These are phyloP conservation scores for Leishmania amazonensis DNA, from an alignment of 208 protist genomes.

Conservation along the genomic window DNA sequence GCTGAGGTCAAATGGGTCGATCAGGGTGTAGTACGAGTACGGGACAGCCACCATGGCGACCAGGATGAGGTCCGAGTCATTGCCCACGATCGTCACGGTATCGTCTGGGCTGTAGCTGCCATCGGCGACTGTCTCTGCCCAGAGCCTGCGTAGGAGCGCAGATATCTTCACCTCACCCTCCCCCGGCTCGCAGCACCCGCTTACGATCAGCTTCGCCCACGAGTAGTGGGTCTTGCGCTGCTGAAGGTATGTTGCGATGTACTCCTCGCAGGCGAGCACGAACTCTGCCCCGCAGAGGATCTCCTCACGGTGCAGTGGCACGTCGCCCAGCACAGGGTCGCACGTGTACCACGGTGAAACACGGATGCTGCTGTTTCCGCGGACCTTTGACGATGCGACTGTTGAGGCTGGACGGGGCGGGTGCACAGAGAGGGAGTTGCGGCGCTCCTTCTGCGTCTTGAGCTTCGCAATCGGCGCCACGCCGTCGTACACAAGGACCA, in stretches of 20 bases:
- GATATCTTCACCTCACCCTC: conserved; percentile 91
- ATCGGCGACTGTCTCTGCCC: conserved; percentile 22
- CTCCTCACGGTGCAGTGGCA: conserved; percentile 58
- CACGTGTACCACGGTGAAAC: conserved; percentile 40
- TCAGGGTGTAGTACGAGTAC: conserved; percentile 54
- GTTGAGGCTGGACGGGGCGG: conserved; percentile 13
- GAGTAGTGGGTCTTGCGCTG: conserved; percentile 12
- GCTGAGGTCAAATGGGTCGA: conserved; percentile 54
- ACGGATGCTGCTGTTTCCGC: conserved; percentile 1
- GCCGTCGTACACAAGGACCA: conserved; percentile 82
- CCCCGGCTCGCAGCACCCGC: conserved; percentile 54
- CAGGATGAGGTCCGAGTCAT: conserved; percentile 85
- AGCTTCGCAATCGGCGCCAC: conserved; percentile 76
- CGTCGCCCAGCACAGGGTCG: conserved; percentile 41
- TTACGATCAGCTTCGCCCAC: conserved; percentile 34
- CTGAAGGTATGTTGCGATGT: conserved; percentile 19
- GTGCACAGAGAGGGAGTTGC: conserved; percentile 22
- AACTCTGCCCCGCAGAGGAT: conserved; percentile 77
- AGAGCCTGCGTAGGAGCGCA: conserved; percentile 46
- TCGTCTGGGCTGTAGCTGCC: conserved; percentile 63
- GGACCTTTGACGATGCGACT: too few species aligned
- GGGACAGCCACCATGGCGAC: conserved; percentile 66
- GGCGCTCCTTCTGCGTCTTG: conserved; percentile 64
- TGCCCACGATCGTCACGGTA: conserved; percentile 64
- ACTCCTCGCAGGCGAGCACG: conserved; percentile 71